A percentile compares a stretch with the other conserved stretches of the same genome.
phyloP scores from a whole-genome alignment of 2,329 filamentous ascomycete genomes.

The Clarireedia homoeocarpa region DNA sequence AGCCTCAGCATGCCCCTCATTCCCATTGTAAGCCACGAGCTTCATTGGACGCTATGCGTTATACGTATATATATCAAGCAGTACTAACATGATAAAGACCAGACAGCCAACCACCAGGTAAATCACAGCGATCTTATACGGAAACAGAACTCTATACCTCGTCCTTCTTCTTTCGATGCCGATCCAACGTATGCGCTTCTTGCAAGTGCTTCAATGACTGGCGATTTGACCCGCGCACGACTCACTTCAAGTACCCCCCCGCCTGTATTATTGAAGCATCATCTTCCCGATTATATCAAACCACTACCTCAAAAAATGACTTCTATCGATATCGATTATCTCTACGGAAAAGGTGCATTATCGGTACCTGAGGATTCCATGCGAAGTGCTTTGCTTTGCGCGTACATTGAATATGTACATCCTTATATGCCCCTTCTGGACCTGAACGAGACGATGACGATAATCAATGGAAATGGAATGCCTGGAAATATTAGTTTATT shows the following conservation, averaged over 20 bases:
- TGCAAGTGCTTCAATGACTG: conserved; percentile 22
- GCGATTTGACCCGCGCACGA: conserved; percentile 22
- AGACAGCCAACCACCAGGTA: conserved; percentile 20
- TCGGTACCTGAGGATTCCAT: conserved; percentile 62
- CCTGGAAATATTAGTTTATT: conserved; percentile 72
- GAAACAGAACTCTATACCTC: conserved; percentile 12
- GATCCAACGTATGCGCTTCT: conserved; percentile 18
- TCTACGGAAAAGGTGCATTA: conserved; percentile 77
- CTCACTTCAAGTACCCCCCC: conserved; percentile 12
- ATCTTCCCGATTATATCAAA: conserved; percentile 62
- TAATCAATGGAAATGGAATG: conserved; percentile 58
- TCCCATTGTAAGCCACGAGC: conserved; percentile 25
- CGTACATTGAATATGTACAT: conserved; percentile 84
- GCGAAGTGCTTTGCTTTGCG: conserved; percentile 72
- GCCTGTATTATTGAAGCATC: conserved; percentile 21
- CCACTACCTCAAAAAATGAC: conserved; percentile 70
- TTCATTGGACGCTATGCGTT: not conserved
- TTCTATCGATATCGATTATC: conserved; percentile 73
- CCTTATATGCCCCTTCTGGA: conserved; percentile 89
- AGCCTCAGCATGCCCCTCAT: conserved; percentile 23
- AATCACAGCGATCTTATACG: conserved; percentile 14
- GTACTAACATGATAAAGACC: conserved; percentile 18
- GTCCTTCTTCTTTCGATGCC: conserved; percentile 11
- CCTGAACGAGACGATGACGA: conserved; percentile 49
- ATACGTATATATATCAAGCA: not conserved